These are phyloP conservation scores for Podaxis rugospora DNA, from an alignment of 768 basidiomycete species.

Conservation along the genomic window DNA sequence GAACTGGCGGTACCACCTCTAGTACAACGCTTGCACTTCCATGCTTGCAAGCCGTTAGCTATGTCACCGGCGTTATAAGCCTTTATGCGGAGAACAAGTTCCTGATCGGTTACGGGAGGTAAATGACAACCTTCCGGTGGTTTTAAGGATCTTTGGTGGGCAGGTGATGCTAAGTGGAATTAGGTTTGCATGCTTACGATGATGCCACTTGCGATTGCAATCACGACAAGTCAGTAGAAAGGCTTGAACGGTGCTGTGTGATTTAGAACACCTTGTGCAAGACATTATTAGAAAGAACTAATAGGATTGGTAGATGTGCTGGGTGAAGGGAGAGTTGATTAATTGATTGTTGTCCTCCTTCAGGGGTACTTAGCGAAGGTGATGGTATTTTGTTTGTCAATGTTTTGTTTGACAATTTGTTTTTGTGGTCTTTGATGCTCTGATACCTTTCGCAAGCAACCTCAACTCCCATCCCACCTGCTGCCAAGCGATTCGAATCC, in stretches of 20 bases:
- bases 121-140: slow-evolving; percentile 28
- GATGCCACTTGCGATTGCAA: slow-evolving; percentile 31
- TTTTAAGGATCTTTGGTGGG: neutral
- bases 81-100: slow-evolving; percentile 26
- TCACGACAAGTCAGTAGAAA: slow-evolving; percentile 29
- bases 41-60: slow-evolving; percentile 15
- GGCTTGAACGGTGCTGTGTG: slow-evolving; percentile 19
- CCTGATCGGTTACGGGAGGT: slow-evolving; percentile 27
- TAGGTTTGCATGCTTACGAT: slow-evolving; percentile 22
- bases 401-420: neutral
- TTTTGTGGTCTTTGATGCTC: neutral
- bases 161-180: neutral
- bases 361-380: neutral
- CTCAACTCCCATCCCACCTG: no score
- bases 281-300: slow-evolving; percentile 10
- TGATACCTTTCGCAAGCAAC: neutral
- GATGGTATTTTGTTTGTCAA: neutral
- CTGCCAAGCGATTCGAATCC: no score
- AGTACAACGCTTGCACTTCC: slow-evolving; percentile 20
- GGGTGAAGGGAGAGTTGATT: neutral
- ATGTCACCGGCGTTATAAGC: slow-evolving; percentile 15
- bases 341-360: neutral
- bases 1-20: neutral
- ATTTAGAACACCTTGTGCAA: slow-evolving; percentile 22
- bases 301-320: neutral